phyloP scores from a whole-genome alignment of 73 alveolate genomes.

The Symbiodinium natans region DNA sequence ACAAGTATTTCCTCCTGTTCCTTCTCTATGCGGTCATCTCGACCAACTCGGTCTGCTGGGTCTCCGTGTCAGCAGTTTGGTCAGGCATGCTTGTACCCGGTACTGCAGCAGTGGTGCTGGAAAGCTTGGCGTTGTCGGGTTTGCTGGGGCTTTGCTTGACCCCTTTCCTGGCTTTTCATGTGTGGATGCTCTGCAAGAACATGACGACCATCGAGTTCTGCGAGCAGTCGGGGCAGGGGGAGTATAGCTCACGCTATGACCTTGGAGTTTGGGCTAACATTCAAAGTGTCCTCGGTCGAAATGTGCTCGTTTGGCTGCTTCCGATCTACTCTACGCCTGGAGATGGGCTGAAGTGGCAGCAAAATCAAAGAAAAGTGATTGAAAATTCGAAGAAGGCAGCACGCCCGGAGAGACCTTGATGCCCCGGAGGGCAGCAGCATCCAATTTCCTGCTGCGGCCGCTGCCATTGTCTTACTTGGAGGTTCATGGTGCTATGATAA shows the following conservation, averaged over 20 bases:
- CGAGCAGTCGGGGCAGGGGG: conserved; percentile 33
- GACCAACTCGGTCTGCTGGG: conserved; percentile 12
- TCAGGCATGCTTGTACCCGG: conserved; percentile 31
- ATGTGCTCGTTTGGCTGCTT: conserved; percentile 29
- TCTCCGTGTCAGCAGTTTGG: neutral
- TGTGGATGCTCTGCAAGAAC: conserved; percentile 67
- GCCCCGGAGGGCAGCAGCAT: neutral
- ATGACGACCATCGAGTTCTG: conserved; percentile 83
- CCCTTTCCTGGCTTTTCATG: conserved; percentile 48
- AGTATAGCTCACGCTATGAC: conserved; percentile 52
- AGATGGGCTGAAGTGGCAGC: conserved; percentile 26
- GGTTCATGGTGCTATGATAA: neutral
- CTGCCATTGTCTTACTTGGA: no score
- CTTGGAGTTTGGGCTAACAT: conserved; percentile 40
- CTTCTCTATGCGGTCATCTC: conserved; percentile 53
- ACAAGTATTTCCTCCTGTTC: conserved; percentile 95
- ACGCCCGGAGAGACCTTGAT: neutral
- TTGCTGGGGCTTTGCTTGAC: conserved; percentile 49
- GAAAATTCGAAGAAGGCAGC: neutral
- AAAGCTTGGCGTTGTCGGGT: conserved; percentile 38
- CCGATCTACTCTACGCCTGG: conserved; percentile 76
- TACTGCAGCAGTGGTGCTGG: neutral
- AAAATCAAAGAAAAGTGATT: neutral
- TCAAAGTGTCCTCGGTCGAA: conserved; percentile 44
- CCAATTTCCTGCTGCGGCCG: no score